phyloP scores from a whole-genome alignment of 2,329 filamentous ascomycete species.

The Tolypocladium ophioglossoides region DNA sequence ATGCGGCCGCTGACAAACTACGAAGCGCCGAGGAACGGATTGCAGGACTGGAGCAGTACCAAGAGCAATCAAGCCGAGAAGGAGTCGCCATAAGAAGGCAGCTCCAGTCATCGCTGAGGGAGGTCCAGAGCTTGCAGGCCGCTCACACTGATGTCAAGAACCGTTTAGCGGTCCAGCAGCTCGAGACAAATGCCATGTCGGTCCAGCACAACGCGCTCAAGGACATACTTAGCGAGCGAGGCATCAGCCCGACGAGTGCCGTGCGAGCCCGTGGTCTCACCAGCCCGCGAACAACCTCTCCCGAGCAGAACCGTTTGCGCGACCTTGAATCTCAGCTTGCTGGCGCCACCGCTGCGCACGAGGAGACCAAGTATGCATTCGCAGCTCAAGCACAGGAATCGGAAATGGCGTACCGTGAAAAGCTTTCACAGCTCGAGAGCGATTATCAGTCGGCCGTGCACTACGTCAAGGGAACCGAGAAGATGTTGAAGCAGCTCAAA shows the following conservation, averaged over 20 bases:
- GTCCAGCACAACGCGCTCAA: constrained; percentile 92
- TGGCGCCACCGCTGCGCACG: constrained; percentile 64
- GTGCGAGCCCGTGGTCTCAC: constrained; percentile 63
- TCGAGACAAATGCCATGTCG: constrained; percentile 86
- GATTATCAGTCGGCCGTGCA: constrained; percentile 97
- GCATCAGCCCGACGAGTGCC: constrained; percentile 66
- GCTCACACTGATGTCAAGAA: constrained; percentile 75
- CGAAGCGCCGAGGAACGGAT: constrained; percentile 93
- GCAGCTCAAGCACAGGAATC: constrained; percentile 75
- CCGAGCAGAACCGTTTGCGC: constrained; percentile 66
- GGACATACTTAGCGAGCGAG: constrained; percentile 81
- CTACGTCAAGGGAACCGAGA: constrained; percentile 96
- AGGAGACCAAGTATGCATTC: constrained; percentile 71
- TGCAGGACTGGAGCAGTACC: constrained; percentile 90
- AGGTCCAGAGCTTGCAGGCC: constrained; percentile 71
- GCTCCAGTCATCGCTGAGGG: constrained; percentile 72
- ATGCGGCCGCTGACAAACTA: constrained; percentile 77
- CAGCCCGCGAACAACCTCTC: constrained; percentile 61
- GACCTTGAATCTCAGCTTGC: constrained; percentile 86
- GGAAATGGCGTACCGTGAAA: constrained; percentile 84
- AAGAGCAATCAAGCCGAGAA: constrained; percentile 93
- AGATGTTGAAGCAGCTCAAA: constrained; percentile 98
- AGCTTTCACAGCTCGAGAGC: constrained; percentile 85
- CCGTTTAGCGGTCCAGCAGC: constrained; percentile 73
- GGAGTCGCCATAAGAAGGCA: constrained; percentile 83